Evolutionary conservation across 2,329 filamentous ascomycete genomes (phyloP), one percentile per base, ranked within the genome.

Genomic region (Elsinoe arachidis): DNA sequence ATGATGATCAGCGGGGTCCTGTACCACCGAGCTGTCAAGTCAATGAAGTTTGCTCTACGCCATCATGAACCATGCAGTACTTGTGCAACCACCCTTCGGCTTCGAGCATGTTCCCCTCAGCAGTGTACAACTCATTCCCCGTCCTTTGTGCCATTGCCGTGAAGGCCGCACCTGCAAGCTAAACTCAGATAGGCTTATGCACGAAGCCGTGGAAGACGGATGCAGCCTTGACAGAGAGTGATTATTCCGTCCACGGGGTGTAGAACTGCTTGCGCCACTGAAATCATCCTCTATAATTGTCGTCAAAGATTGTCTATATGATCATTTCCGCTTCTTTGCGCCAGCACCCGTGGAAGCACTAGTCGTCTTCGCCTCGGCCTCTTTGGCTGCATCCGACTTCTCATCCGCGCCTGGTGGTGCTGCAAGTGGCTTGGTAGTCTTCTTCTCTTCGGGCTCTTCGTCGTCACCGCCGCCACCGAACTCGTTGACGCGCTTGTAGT

Each of bases 381-480:
- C 62, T 23, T 54, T 55, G 3, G 23, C 60, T 49, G 60, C 55
- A n/a, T 51, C 54, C 9, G 34, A 44, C 52, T 47, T 58, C 37
- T 41, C 60, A 43, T 68, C 69, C 19, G 60, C 66, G 51, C 61
- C 64, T 1, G 73, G 62, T 23, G 68, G 61, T 23, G 66, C 68
- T 7, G 63, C 66, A 14, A 77, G 58, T 12, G 73, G 73, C 64
- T 72, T 71, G 14, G 67, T 68, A 1, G 72, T 72, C 60, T 79
- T 79, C 35, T 73, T 74, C 59, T 76, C 76, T 57, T 78, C 79
- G 60, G 80, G 77, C 51, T 83, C 81, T 19, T 90, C 88, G 23
- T 89, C 87, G n/a, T 95, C 92, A n/a, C 93, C 93, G 35, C 92
- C 93, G 77, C 97, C 93, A 7, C 93, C 93, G 69, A 97, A 99